phyloP scores from a whole-genome alignment of 2,329 filamentous ascomycete genomes.

The Hypomyces perniciosus region DNA sequence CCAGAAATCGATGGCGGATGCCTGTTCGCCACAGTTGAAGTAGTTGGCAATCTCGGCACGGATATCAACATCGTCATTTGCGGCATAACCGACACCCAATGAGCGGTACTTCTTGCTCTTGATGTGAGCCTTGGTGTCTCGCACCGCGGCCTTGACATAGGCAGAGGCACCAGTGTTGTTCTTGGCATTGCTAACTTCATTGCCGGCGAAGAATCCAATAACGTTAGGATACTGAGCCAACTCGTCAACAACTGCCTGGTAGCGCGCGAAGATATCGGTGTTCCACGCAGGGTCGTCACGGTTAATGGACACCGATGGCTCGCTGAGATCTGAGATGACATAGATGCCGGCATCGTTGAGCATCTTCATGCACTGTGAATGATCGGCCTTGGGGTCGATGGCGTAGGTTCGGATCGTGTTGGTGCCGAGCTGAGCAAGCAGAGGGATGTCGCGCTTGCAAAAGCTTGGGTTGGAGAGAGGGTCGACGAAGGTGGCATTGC shows the following conservation, averaged over 20 bases:
- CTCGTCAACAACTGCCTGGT: constrained; percentile 76
- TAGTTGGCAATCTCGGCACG: constrained; percentile 79
- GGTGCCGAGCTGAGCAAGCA: constrained; percentile 70
- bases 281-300: constrained; percentile 75
- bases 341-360: constrained; percentile 87
- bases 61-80: constrained; percentile 84
- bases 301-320: constrained; percentile 79
- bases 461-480: constrained; percentile 65
- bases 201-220: constrained; percentile 96
- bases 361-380: constrained; percentile 77
- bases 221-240: constrained; percentile 82
- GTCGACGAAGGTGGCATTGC: constrained; percentile 61
- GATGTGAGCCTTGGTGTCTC: constrained; percentile 94
- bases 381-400: constrained; percentile 72
- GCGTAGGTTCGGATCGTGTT: constrained; percentile 96
- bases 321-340: constrained; percentile 82
- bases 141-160: constrained; percentile 95
- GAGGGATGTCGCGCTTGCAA: constrained; percentile 82
- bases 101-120: constrained; percentile 67
- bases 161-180: constrained; percentile 89
- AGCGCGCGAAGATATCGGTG: constrained; percentile 69
- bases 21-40: constrained; percentile 77
- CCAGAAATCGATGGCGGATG: constrained; percentile 84
- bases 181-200: constrained; percentile 85
- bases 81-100: constrained; percentile 91